Conservation (phyloP, 2,329 filamentous ascomycete species). For the Ambrosiella beaveri region DNA sequence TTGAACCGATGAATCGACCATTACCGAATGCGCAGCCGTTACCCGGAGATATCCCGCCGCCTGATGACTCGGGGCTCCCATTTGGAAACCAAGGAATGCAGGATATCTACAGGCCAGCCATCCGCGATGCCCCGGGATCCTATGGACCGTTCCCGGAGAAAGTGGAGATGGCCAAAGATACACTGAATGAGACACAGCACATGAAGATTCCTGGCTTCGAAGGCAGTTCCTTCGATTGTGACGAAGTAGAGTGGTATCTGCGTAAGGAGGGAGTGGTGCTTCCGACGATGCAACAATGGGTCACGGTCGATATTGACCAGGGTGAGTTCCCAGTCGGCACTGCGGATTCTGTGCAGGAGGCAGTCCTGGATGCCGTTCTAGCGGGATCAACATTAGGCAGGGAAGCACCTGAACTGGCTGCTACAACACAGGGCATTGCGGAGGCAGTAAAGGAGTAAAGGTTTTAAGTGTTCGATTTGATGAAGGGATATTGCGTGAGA, state of each 20-base stretch:
- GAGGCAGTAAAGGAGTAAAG: not conserved
- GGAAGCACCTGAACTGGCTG: not conserved
- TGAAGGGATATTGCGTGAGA: not conserved
- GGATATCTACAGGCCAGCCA: not conserved
- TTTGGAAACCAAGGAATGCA: constrained; percentile 2
- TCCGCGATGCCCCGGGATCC: constrained; percentile 11
- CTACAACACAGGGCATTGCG: not conserved
- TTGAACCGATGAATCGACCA: no score
- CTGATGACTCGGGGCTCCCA: not conserved
- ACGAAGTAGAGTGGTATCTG: constrained; percentile 63
- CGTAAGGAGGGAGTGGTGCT: constrained; percentile 45
- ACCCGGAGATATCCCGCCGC: no score
- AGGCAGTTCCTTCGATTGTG: constrained; percentile 59
- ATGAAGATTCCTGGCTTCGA: constrained; percentile 45
- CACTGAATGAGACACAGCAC: constrained; percentile 30
- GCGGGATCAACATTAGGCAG: not conserved
- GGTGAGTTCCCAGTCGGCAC: constrained; percentile 22
- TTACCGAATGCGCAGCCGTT: no score
- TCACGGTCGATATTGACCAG: constrained; percentile 38
- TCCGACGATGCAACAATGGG: constrained; percentile 40
- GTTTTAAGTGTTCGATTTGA: not conserved
- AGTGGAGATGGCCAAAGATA: constrained; percentile 23
- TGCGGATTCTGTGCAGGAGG: constrained; percentile 1
- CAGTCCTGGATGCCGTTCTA: constrained; percentile 2
- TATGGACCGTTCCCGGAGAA: constrained; percentile 32